These are phyloP conservation scores for Endocalyx cinctus DNA, from an alignment of 2,329 filamentous ascomycete genomes.

Conservation along the genomic window DNA sequence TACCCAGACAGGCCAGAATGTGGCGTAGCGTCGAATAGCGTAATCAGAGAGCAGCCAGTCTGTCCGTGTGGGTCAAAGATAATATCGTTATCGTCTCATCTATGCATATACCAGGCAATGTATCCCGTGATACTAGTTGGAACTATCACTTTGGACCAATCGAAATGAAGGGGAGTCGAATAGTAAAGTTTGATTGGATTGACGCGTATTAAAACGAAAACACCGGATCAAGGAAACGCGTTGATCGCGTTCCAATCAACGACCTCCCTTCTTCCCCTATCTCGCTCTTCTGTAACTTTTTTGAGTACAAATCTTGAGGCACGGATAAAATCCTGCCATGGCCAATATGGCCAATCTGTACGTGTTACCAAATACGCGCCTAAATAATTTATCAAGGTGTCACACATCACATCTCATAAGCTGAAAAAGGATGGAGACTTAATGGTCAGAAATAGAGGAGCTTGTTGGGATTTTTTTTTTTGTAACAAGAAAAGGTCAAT, in stretches of 20 bases:
- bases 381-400: not conserved
- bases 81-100: no score
- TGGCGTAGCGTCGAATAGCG: no score
- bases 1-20: no score
- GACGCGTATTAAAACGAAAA: constrained; percentile 1
- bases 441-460: not conserved
- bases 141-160: no score
- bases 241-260: constrained; percentile 5
- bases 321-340: not conserved
- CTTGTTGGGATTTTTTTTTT: no score
- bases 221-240: not conserved
- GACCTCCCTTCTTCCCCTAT: constrained; percentile 1
- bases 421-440: not conserved
- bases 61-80: no score
- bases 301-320: not conserved
- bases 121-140: no score
- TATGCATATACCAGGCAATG: no score
- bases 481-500: no score
- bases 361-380: not conserved
- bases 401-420: not conserved
- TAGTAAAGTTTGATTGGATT: constrained; percentile 1
- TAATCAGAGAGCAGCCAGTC: no score
- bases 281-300: not conserved
- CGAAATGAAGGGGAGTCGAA: not conserved
- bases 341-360: no score